Evolutionary conservation across 371 early-diverging fungal genomes (phyloP).

Genomic region (Apophysomyces variabilis): DNA sequence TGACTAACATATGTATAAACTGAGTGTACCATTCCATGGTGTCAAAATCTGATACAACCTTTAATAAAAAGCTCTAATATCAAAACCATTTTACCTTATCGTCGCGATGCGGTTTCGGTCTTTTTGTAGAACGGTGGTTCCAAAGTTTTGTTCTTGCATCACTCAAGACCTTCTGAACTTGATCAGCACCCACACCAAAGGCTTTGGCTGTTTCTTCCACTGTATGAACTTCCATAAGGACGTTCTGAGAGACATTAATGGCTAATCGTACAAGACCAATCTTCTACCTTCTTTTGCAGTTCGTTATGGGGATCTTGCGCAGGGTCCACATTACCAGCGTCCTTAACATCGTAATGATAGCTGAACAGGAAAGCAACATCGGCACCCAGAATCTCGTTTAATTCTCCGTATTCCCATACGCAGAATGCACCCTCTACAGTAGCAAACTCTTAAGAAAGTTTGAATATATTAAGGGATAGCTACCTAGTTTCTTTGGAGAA

Average conservation of each 20-base stretch:
- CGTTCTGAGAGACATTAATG: slow-evolving; percentile 48
- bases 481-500: slow-evolving; percentile 52
- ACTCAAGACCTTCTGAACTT: slow-evolving; percentile 35
- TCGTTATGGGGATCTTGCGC: slow-evolving; percentile 68
- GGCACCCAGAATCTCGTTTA: slow-evolving; percentile 43
- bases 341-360: slow-evolving; percentile 53
- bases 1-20: not conserved
- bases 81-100: slow-evolving; percentile 54
- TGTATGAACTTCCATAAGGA: slow-evolving; percentile 47
- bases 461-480: not conserved
- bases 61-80: slow-evolving; percentile 7
- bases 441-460: not conserved
- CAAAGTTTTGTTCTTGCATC: slow-evolving; percentile 43
- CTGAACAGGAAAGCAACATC: slow-evolving; percentile 45
- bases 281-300: slow-evolving; percentile 53
- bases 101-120: slow-evolving; percentile 69
- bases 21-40: slow-evolving; percentile 53
- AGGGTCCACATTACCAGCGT: slow-evolving; percentile 62
- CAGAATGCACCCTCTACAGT: slow-evolving; percentile 70
- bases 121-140: slow-evolving; percentile 40
- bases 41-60: slow-evolving; percentile 36
- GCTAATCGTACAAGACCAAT: not conserved
- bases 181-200: slow-evolving; percentile 28
- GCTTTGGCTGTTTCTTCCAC: slow-evolving; percentile 49
- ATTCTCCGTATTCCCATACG: slow-evolving; percentile 63